Base-by-base conservation (phyloP, 805 yeast genomes). In the Starmera pachycereana region DNA sequence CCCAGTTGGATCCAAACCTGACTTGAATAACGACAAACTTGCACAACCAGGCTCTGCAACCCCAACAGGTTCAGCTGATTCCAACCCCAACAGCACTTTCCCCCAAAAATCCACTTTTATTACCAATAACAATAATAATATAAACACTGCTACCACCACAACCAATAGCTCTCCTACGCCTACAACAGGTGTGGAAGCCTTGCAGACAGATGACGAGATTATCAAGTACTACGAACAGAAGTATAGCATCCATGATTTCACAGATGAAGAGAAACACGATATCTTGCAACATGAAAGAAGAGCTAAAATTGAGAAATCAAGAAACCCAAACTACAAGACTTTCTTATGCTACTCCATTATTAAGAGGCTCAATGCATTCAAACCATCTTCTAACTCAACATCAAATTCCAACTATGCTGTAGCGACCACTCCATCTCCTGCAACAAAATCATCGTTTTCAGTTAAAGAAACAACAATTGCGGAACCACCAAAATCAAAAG, bases 201-300 rank as follows among this genome's bases (percentile, higher is more conserved):
- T 22, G 5, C 27, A 22, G 27, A 22, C 27, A 22, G 58, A 54
- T 32, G 56, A 53, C n/a, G 57, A 50, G 12, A 51, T 54, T 12
- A 53, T 54, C 32, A 41, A 44, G 35, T 54, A 54, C 34, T 54
- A 54, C 36, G 54, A 53, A 37, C 32, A 40, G 13, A 54, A 53
- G 42, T 54, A 48, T 36, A 48, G 44, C 10, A 51, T 53, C 16
- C 39, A 42, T 27, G 57, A 54, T 42, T 52, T 54, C 32, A 51
- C 57, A 11, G 43, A 46, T 25, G 59, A 54, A 34, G 59, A 54
- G 41, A 53, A 52, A 33, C 56, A 52, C 35, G 59, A 54, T 35
- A 54, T 54, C 12, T 37, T 54, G 14, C 56, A 53, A 33, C 59
- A 54, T 37, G 59, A 54, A 32, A 48, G 49, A 25, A 44, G 59